Evolutionary conservation across 140 eudicot species (phyloP).

Genomic region (Senecio squalidus): DNA sequence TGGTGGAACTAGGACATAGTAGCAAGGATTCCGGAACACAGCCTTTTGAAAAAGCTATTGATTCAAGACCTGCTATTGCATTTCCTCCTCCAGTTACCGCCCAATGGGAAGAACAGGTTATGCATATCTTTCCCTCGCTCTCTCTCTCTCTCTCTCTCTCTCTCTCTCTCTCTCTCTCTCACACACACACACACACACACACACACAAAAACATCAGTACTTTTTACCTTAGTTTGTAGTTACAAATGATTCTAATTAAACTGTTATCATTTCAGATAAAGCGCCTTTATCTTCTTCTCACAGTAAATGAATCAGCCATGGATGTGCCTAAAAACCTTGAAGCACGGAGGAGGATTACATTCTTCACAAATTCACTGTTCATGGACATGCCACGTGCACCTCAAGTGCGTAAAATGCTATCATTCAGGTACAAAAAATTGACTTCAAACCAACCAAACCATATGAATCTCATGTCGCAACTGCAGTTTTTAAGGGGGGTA

Average conservation of each 20-base stretch:
- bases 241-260: slow-evolving; percentile 4
- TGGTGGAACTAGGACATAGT: slow-evolving; percentile 76
- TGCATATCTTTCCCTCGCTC: slow-evolving; percentile 1
- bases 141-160: no score
- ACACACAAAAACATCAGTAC: neutral
- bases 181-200: slow-evolving; percentile 6
- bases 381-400: slow-evolving; percentile 99
- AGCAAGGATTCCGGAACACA: slow-evolving; percentile 86
- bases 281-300: slow-evolving; percentile 87
- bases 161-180: no score
- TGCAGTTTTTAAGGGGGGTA: neutral
- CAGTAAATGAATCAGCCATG: slow-evolving; percentile 92
- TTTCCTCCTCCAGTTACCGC: slow-evolving; percentile 86
- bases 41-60: slow-evolving; percentile 58
- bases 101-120: slow-evolving; percentile 99
- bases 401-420: slow-evolving; percentile 90
- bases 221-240: slow-evolving; percentile 8
- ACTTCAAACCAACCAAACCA: slow-evolving; percentile 3
- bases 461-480: slow-evolving; percentile 1
- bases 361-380: slow-evolving; percentile 92
- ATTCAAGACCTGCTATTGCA: slow-evolving; percentile 47
- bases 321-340: slow-evolving; percentile 98
- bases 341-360: slow-evolving; percentile 93
- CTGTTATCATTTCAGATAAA: slow-evolving; percentile 51
- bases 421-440: slow-evolving; percentile 64